Conservation (phyloP, 805 yeast genomes). For the Brettanomyces custersianus region DNA sequence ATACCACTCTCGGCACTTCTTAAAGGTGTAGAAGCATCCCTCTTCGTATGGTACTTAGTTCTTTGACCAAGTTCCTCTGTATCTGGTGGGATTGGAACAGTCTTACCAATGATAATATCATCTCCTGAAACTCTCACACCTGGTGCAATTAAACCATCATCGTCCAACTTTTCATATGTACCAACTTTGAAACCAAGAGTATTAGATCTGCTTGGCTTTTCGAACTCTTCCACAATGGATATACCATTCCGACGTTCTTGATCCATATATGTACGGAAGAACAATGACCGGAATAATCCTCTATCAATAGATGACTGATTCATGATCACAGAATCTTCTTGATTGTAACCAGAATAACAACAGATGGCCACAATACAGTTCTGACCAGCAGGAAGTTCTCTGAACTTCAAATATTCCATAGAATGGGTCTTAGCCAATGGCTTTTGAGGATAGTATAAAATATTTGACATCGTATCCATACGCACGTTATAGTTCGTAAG, state of each 20-base stretch:
- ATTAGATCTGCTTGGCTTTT: conserved; percentile 90
- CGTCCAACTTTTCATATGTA: conserved; percentile 95
- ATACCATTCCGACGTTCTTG: conserved; percentile 98
- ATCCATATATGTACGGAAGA: conserved; percentile 97
- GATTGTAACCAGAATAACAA: conserved; percentile 97
- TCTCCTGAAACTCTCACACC: conserved; percentile 99
- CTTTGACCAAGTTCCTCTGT: conserved; percentile 98
- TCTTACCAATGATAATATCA: conserved; percentile 96
- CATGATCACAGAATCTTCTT: conserved; percentile 99
- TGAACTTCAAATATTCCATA: conserved; percentile 93
- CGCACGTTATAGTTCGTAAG: conserved; percentile 91
- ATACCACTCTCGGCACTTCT: conserved; percentile 97
- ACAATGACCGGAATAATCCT: conserved; percentile 90
- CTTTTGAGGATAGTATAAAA: conserved; percentile 93
- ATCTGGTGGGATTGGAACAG: conserved; percentile 99
- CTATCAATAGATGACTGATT: conserved; percentile 96
- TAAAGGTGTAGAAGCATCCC: conserved; percentile 97
- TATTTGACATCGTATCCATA: conserved; percentile 99
- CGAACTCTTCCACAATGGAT: conserved; percentile 96
- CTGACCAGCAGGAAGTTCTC: conserved; percentile 98
- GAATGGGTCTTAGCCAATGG: conserved; percentile 97
- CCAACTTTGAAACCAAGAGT: conserved; percentile 96
- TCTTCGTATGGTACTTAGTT: conserved; percentile 94
- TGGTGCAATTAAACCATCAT: conserved; percentile 96
- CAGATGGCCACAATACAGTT: conserved; percentile 97